Evolutionary conservation across 495 filamentous ascomycete genomes (phyloP), one percentile per base, ranked within the genome.

Genomic region (Aspergillus sclerotioniger): DNA sequence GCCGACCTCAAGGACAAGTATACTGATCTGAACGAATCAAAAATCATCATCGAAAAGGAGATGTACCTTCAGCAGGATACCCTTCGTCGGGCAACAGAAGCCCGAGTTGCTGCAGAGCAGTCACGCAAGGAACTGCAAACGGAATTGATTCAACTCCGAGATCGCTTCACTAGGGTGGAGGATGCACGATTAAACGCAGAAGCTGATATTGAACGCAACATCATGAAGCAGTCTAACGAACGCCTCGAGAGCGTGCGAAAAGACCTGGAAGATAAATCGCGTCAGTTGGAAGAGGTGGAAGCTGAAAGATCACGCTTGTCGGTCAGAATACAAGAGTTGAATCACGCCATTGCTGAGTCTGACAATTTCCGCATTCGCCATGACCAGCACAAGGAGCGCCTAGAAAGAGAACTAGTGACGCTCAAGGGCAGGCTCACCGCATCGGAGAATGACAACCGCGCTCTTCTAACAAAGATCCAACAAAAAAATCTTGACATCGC

Each of bases 401-500:
- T 96, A 6, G 93, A 97, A 67, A 82, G 90, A 43, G 94, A 98
- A 67, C 80, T 96, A n/a, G 88, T 91, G 33, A 96, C 92, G 1
- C 82, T 96, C 39, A 96, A 93, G 66, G 92, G 93, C 56, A 87
- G 94, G 29, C 80, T 98, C 50, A 84, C 87, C 12, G 94, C 94
- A 29, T 98, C 94, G 0, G 94, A 98, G 65, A 97, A 98, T 65
- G 94, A 98, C 73, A 98, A 98, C 64, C 87, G 90, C n/a, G 86
- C 92, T 35, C 78, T 98, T 0, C 80, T 98, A 48, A 98, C 96
- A 68, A 98, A 98, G 71, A 80, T 98, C 10, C 94, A 98, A 62
- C 93, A 97, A 65, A 98, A 98, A 80, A 95, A 95, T 45, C 84
- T 98, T 8, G 94, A 98, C 67, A 94, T 98, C 67, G 93, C 92